Evolutionary conservation across 1,284 basidiomycete species (phyloP).

Genomic region (Inonotus hispidus): DNA sequence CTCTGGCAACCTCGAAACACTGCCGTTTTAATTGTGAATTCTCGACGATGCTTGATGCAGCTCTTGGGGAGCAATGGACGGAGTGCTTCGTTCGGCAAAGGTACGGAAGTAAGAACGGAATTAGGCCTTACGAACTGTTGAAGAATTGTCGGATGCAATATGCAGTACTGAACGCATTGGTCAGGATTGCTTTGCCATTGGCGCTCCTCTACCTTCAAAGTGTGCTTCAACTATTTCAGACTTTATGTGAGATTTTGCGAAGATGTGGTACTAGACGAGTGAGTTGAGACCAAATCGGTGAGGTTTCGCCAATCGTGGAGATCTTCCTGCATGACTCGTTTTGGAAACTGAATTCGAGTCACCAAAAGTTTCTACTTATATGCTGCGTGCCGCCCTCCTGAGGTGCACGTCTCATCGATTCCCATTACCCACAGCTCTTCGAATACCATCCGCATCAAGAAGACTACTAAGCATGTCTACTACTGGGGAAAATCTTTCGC

Average conservation of each 20-base stretch:
- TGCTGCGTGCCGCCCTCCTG: constrained; percentile 13
- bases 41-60: no score
- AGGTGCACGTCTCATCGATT: constrained; percentile 13
- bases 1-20: no score
- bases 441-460: background rate
- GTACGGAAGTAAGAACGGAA: no score
- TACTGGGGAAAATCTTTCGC: constrained; percentile 11
- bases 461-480: constrained; percentile 3
- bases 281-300: background rate
- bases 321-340: background rate
- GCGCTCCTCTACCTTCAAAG: no score
- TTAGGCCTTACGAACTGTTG: no score
- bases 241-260: background rate
- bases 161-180: no score
- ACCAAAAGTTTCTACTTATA: constrained; percentile 9
- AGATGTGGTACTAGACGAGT: background rate
- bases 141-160: no score
- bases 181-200: no score
- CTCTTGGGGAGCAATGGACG: no score
- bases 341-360: constrained; percentile 13
- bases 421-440: background rate
- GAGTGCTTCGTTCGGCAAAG: no score
- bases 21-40: no score
- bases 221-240: no score
- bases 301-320: background rate